Evolutionary conservation across 805 yeast species (phyloP).

Genomic region (Lachancea waltii): DNA sequence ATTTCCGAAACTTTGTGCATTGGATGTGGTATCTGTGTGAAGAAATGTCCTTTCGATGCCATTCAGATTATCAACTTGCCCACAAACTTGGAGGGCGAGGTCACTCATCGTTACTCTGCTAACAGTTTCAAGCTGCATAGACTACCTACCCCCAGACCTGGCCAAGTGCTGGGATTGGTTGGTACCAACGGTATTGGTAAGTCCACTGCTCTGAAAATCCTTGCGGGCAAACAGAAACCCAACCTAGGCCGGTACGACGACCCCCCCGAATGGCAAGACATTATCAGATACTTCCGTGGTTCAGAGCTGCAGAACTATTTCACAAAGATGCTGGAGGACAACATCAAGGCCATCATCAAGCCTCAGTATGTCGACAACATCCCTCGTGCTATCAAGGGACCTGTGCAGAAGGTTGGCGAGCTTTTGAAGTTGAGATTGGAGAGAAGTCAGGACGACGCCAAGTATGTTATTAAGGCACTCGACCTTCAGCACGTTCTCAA

Average conservation of each 20-base stretch:
- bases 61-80: constrained; percentile 94
- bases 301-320: constrained; percentile 94
- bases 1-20: constrained; percentile 91
- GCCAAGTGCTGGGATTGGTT: constrained; percentile 95
- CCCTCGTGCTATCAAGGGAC: constrained; percentile 93
- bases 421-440: constrained; percentile 72
- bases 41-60: constrained; percentile 97
- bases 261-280: constrained; percentile 97
- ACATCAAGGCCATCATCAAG: constrained; percentile 93
- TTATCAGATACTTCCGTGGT: constrained; percentile 87
- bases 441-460: constrained; percentile 54
- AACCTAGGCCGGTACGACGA: constrained; percentile 89
- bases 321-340: constrained; percentile 87
- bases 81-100: constrained; percentile 85
- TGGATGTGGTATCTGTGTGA: constrained; percentile 99
- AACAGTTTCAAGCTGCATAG: constrained; percentile 96
- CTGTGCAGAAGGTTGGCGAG: constrained; percentile 78
- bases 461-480: constrained; percentile 57
- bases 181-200: constrained; percentile 99
- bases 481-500: constrained; percentile 70
- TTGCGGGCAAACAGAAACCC: constrained; percentile 97
- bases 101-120: constrained; percentile 96
- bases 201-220: constrained; percentile 91
- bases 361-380: constrained; percentile 98
- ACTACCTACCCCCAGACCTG: constrained; percentile 97